phyloP scores from a whole-genome alignment of 2,329 filamentous ascomycete genomes.

The Corynespora cassiicola region DNA sequence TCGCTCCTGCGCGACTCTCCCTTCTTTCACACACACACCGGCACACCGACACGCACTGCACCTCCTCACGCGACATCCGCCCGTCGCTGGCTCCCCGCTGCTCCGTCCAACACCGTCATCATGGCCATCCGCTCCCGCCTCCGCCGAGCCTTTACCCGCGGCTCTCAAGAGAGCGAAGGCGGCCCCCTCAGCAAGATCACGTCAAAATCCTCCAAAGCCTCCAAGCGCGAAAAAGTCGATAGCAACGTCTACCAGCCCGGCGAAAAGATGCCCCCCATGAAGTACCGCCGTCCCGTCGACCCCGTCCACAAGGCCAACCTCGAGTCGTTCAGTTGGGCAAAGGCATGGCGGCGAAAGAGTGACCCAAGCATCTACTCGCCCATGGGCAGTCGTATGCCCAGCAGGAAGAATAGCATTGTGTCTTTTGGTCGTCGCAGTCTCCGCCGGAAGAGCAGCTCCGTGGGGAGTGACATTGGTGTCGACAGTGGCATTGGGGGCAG shows the following conservation, averaged over 20 bases:
- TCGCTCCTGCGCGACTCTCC: slow-evolving; percentile 7
- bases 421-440: slow-evolving; percentile 21
- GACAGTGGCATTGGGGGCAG: slow-evolving; percentile 44
- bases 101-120: slow-evolving; percentile 15
- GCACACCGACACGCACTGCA: slow-evolving; percentile 5
- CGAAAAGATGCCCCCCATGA: slow-evolving; percentile 58
- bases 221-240: slow-evolving; percentile 44
- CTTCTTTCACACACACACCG: slow-evolving; percentile 10
- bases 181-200: slow-evolving; percentile 28
- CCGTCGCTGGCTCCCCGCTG: not conserved
- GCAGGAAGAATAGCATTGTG: slow-evolving; percentile 42
- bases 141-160: slow-evolving; percentile 51
- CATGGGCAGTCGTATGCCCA: slow-evolving; percentile 56
- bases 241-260: slow-evolving; percentile 58
- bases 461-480: slow-evolving; percentile 48
- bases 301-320: slow-evolving; percentile 59
- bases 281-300: slow-evolving; percentile 56
- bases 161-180: slow-evolving; percentile 32
- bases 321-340: slow-evolving; percentile 55
- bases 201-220: slow-evolving; percentile 31
- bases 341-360: slow-evolving; percentile 55
- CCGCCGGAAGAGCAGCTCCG: slow-evolving; percentile 37
- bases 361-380: slow-evolving; percentile 54
- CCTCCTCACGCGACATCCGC: not conserved
- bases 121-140: slow-evolving; percentile 57